These are phyloP conservation scores for Chloranthus sessilifolius DNA, from an alignment of 164 flowering plant species.

Conservation along the genomic window DNA sequence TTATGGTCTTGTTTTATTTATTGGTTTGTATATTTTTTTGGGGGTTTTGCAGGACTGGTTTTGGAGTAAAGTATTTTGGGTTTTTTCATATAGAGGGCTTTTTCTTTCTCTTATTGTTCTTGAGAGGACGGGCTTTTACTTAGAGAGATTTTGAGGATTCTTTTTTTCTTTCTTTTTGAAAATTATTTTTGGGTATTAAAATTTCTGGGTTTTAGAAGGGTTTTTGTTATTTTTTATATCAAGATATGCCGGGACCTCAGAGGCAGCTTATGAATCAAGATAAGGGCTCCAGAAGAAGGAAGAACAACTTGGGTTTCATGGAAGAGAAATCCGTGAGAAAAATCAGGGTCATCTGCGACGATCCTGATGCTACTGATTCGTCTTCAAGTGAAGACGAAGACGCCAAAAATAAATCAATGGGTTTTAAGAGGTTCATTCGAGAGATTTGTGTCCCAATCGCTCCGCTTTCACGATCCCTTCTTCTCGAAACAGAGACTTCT, in stretches of 20 bases:
- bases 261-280: constrained; percentile 20
- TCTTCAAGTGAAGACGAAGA: constrained; percentile 61
- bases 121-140: constrained; percentile 58
- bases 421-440: constrained; percentile 31
- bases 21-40: constrained; percentile 11
- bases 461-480: background rate
- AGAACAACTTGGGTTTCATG: constrained; percentile 10
- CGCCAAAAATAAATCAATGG: constrained; percentile 1
- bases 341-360: constrained; percentile 53
- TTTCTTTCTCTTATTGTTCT: constrained; percentile 45
- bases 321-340: constrained; percentile 29
- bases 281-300: constrained; percentile 20
- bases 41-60: constrained; percentile 71
- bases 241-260: constrained; percentile 31
- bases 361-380: constrained; percentile 81
- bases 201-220: constrained; percentile 6
- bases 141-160: constrained; percentile 18
- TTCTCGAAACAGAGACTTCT: constrained; percentile 37
- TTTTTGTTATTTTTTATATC: constrained; percentile 1
- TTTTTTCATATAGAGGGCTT: constrained; percentile 66
- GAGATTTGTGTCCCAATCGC: constrained; percentile 39
- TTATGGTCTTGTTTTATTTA: background rate
- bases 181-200: constrained; percentile 10
- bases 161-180: constrained; percentile 1
- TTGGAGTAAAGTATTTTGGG: constrained; percentile 67